phyloP scores from a whole-genome alignment of 257 asterid genomes.

The Solanum okadae region DNA sequence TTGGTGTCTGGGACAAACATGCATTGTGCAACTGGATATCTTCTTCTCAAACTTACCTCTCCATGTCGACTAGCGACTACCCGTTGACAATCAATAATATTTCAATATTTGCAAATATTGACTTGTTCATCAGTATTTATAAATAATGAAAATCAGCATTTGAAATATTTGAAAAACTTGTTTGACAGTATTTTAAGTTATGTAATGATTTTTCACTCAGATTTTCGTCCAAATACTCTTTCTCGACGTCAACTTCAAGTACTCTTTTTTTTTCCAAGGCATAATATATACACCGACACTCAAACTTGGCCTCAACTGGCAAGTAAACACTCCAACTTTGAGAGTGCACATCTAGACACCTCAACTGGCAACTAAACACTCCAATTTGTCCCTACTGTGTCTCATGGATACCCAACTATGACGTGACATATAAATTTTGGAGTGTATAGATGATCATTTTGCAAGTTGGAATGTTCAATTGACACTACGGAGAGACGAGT shows the following conservation, averaged over 20 bases:
- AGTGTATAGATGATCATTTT: neutral
- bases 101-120: neutral
- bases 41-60: neutral
- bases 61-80: neutral
- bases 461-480: neutral
- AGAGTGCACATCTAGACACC: neutral
- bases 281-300: neutral
- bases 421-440: neutral
- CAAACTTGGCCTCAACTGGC: neutral
- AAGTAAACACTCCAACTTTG: neutral
- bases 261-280: neutral
- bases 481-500: neutral
- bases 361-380: neutral
- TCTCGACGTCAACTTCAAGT: neutral
- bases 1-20: neutral
- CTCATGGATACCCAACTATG: neutral
- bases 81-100: neutral
- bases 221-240: neutral
- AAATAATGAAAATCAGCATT: neutral
- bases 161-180: neutral
- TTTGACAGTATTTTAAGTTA: neutral
- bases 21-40: neutral
- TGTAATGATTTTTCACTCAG: neutral
- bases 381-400: neutral
- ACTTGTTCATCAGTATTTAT: neutral